Conservation (phyloP, 2,329 filamentous ascomycete species). For the Emergomyces orientalis region DNA sequence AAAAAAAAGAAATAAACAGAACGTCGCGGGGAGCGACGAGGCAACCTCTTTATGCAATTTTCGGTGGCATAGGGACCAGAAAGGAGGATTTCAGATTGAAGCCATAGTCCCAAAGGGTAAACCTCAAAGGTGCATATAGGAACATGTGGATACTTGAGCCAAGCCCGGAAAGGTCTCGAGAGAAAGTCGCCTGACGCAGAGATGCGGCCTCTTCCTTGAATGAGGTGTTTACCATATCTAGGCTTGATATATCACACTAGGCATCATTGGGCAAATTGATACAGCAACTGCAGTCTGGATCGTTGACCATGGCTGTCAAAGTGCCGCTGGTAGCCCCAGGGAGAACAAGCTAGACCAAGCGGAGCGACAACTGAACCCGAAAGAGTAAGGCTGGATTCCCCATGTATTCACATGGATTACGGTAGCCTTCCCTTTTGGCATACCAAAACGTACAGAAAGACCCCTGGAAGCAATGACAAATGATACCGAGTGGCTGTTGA, state of each 20-base stretch:
- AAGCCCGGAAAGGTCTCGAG: background rate
- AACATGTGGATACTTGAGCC: background rate
- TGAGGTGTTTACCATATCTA: background rate
- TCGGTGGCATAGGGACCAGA: background rate
- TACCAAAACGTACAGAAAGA: background rate
- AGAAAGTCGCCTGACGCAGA: background rate
- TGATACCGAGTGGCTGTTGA: background rate
- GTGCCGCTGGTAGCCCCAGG: background rate
- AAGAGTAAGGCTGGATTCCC: background rate
- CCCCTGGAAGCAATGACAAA: slow-evolving; percentile 2
- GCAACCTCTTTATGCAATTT: slow-evolving; percentile 1
- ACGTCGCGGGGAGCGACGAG: background rate
- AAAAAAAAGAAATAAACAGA: background rate
- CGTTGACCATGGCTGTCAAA: background rate
- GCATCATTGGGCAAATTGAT: background rate
- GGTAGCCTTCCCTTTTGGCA: background rate
- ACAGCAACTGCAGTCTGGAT: background rate
- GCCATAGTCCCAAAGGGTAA: background rate
- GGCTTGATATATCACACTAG: background rate
- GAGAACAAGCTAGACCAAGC: background rate
- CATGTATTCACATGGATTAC: background rate
- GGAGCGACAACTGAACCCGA: background rate
- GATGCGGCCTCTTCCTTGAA: background rate
- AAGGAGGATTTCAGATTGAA: background rate
- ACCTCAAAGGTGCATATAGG: background rate